These are phyloP conservation scores for Vaccinium darrowii DNA, from an alignment of 148 eudicot species.

Conservation along the genomic window DNA sequence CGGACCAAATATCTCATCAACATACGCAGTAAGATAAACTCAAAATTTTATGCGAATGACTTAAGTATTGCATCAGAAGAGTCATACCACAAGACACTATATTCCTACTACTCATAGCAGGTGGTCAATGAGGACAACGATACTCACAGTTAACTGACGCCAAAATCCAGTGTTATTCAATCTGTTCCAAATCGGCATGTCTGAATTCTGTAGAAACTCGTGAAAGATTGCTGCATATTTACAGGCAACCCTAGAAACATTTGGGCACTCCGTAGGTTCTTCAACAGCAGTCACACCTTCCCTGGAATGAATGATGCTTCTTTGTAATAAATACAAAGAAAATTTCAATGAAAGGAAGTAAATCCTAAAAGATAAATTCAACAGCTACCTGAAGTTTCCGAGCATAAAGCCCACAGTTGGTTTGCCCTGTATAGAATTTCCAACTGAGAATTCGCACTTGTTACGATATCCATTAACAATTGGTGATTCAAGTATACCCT, in stretches of 20 bases:
- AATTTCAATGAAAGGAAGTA: not conserved
- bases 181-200: conserved; percentile 85
- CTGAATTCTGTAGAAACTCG: conserved; percentile 71
- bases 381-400: conserved; percentile 82
- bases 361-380: not conserved
- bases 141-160: conserved; percentile 94
- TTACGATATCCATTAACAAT: conserved; percentile 84
- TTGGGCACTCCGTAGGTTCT: conserved; percentile 83
- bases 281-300: conserved; percentile 98
- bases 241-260: conserved; percentile 73
- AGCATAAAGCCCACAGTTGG: conserved; percentile 90
- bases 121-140: not conserved
- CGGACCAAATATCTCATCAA: not conserved
- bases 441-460: conserved; percentile 96
- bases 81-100: not conserved
- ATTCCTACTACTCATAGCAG: not conserved
- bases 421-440: conserved; percentile 74
- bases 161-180: conserved; percentile 88
- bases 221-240: conserved; percentile 77
- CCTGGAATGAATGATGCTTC: conserved; percentile 36
- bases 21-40: conserved; percentile 13
- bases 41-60: not conserved
- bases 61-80: not conserved
- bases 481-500: conserved; percentile 88
- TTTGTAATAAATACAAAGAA: conserved; percentile 3